Evolutionary conservation across 164 flowering plant genomes (phyloP), one percentile per base, ranked within the genome.

Genomic region (Vitis riparia): DNA sequence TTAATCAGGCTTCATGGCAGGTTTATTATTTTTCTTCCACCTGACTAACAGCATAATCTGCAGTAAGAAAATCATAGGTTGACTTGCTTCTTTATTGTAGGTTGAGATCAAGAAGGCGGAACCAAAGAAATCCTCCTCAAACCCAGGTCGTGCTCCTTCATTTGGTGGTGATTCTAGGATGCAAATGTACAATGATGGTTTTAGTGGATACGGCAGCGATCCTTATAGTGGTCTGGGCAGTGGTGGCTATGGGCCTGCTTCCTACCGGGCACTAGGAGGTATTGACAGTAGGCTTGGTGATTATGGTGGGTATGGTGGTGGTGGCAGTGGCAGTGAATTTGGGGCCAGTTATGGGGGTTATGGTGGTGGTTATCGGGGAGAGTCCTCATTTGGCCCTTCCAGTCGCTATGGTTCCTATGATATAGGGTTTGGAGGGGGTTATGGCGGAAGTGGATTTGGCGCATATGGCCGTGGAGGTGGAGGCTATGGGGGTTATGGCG

Each of bases 81-180:
- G 81, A 94, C 86, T 69, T 77, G 69, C 80, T 91, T 82, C 88
- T 92, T 86, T 91, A 84, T 85, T 92, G 98, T 94, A 94, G 99
- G 99, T 94, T 78, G 99, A 94, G 87, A 80, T 94, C 88, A 94
- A 92, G 94, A 94, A 91, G 82, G 99, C 97, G 74, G 99, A 92
- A 88, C 98, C 99, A 80, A 92, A 90, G 95, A 92, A 91, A 87
- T 52, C 93, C 91, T 52, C 93, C 91, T 94, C 96, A 74, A 87
- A 88, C 81, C 89, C 88, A 59, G 79, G 89, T 69, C 80, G 83
- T 73, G 79, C 62, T 63, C 78, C 92, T 78, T 70, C 92, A 59
- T 90, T 77, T 82, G 87, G 81, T 88, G 88, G 94, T 73, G 81
- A 92, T 62, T 76, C 91, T 92, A 92, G 95, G 92, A 85, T 75